Percentiles rank a stretch among this genome's conserved stretches.
phyloP scores from a whole-genome alignment of 345 rosid genomes.

The Erysimum cheiranthoides region DNA sequence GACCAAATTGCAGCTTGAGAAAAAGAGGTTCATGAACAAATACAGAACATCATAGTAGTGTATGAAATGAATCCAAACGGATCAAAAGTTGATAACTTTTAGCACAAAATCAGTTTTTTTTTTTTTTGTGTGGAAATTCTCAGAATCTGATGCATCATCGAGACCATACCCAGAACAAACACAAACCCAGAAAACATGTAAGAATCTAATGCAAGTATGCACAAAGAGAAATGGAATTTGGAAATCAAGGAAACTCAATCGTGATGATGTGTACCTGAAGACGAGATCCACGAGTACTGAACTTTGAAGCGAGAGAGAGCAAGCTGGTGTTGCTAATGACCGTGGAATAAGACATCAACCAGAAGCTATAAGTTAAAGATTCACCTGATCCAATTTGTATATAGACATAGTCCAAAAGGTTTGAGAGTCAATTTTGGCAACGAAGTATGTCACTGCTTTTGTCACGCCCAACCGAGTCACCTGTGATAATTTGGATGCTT shows the following conservation, averaged over 20 bases:
- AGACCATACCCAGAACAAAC: background rate
- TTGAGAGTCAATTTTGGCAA: constrained; percentile 31
- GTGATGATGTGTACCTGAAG: constrained; percentile 38
- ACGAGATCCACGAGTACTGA: constrained; percentile 40
- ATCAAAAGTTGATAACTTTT: constrained; percentile 32
- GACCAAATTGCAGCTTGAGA: background rate
- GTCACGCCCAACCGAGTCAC: constrained; percentile 34
- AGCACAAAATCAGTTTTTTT: constrained; percentile 8
- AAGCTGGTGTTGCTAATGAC: constrained; percentile 32
- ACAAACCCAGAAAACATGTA: background rate
- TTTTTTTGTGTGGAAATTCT: background rate
- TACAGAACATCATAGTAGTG: constrained; percentile 3
- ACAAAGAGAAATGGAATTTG: constrained; percentile 5
- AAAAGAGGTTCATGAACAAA: constrained; percentile 8
- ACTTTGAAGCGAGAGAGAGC: constrained; percentile 35
- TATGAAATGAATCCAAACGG: background rate
- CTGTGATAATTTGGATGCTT: constrained; percentile 14
- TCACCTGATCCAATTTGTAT: constrained; percentile 20
- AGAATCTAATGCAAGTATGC: background rate
- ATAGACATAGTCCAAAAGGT: constrained; percentile 8
- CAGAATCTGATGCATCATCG: constrained; percentile 4
- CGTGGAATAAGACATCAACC: constrained; percentile 39
- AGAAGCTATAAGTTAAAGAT: background rate
- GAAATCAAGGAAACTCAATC: background rate
- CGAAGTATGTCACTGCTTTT: constrained; percentile 38